Evolutionary conservation across 1,139 yeast genomes (phyloP).

Genomic region (Yamadazyma diospyri): DNA sequence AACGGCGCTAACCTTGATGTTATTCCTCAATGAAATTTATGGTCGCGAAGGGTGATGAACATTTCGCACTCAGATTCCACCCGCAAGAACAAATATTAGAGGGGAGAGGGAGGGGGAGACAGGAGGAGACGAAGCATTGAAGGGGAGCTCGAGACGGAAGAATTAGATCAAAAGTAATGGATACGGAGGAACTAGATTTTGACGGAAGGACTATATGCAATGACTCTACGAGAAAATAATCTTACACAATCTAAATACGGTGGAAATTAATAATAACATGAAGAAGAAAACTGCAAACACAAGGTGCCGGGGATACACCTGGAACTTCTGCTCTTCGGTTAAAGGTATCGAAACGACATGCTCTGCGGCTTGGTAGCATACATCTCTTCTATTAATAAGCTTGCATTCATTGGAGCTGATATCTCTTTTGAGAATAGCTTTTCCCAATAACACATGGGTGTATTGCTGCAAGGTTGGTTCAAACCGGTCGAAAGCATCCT

Average conservation of each 20-base stretch:
- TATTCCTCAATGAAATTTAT: too few relatives aligned
- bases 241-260: slow-evolving; percentile 28
- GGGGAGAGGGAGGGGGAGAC: too few relatives aligned
- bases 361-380: slow-evolving; percentile 43
- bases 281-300: slow-evolving; percentile 20
- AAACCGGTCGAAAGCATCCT: slow-evolving; percentile 29
- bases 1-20: too few relatives aligned
- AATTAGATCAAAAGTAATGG: too few relatives aligned
- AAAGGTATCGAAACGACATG: slow-evolving; percentile 44
- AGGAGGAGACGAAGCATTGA: too few relatives aligned
- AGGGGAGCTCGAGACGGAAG: too few relatives aligned
- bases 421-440: slow-evolving; percentile 39
- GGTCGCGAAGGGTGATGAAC: too few relatives aligned
- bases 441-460: slow-evolving; percentile 38
- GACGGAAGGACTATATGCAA: too few relatives aligned
- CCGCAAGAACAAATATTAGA: too few relatives aligned
- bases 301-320: slow-evolving; percentile 21
- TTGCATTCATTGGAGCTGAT: slow-evolving; percentile 30
- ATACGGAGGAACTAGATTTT: too few relatives aligned
- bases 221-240: too few relatives aligned
- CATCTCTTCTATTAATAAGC: slow-evolving; percentile 34
- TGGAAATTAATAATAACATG: slow-evolving; percentile 18
- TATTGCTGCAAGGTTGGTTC: slow-evolving; percentile 37
- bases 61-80: too few relatives aligned
- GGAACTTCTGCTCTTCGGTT: slow-evolving; percentile 26